phyloP scores from a whole-genome alignment of 148 eudicot genomes.

The Hydrangea macrophylla region DNA sequence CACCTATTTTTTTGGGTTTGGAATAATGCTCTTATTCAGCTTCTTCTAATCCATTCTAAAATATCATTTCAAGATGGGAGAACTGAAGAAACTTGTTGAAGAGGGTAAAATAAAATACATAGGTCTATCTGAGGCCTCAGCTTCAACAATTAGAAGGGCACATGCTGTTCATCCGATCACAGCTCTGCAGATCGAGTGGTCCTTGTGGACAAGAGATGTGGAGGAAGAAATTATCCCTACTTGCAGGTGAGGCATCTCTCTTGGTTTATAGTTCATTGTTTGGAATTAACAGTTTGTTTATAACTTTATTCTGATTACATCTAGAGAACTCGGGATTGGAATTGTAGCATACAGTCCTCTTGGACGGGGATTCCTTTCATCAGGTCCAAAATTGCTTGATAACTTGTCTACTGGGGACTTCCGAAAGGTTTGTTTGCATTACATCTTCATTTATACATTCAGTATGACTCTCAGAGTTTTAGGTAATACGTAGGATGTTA shows the following conservation, averaged over 20 bases:
- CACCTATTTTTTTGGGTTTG: neutral
- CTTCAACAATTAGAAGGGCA: conserved; percentile 27
- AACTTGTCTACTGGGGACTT: conserved; percentile 15
- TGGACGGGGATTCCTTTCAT: conserved; percentile 23
- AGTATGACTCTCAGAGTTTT: too few relatives aligned
- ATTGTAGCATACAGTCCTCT: too few relatives aligned
- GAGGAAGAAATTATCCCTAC: conserved; percentile 32
- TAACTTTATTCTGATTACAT: too few relatives aligned
- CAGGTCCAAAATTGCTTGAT: conserved; percentile 21
- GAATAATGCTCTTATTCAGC: too few relatives aligned
- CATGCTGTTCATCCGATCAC: conserved; percentile 26
- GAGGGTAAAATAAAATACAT: conserved; percentile 31
- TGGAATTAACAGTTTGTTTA: too few relatives aligned
- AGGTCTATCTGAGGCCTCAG: conserved; percentile 29
- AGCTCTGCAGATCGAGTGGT: conserved; percentile 26
- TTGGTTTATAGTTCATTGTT: neutral
- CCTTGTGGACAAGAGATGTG: too few relatives aligned
- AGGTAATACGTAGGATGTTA: too few relatives aligned
- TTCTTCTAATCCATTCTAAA: too few relatives aligned
- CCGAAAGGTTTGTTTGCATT: conserved; percentile 29
- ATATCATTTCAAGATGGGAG: too few relatives aligned
- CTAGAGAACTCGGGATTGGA: too few relatives aligned
- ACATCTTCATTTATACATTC: too few relatives aligned
- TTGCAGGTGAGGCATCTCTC: conserved; percentile 21
- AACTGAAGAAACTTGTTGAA: conserved; percentile 29